Conservation (phyloP, 2,329 filamentous ascomycete genomes). For the Xylaria sp. region DNA sequence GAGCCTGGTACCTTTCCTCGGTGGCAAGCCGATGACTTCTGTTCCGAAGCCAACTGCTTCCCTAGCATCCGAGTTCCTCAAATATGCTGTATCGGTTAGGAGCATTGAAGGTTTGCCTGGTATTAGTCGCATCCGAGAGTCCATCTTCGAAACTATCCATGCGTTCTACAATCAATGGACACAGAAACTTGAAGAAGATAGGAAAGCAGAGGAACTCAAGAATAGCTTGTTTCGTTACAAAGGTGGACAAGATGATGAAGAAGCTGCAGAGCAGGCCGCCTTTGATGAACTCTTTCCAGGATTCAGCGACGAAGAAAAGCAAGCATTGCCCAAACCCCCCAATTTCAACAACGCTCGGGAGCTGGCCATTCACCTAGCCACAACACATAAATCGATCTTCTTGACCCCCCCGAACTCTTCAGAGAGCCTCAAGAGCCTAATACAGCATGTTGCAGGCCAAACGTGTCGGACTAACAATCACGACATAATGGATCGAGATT, state of each 20-base stretch:
- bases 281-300: conserved; percentile 85
- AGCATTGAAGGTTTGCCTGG: conserved; percentile 60
- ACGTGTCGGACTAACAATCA: conserved; percentile 50
- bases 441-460: conserved; percentile 57
- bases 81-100: conserved; percentile 57
- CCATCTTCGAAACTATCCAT: conserved; percentile 74
- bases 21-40: conserved; percentile 54
- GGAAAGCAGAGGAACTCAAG: conserved; percentile 77
- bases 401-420: conserved; percentile 55
- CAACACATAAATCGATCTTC: conserved; percentile 68
- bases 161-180: conserved; percentile 84
- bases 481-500: conserved; percentile 58
- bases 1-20: conserved; percentile 65
- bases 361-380: conserved; percentile 69
- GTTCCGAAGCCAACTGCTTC: conserved; percentile 42
- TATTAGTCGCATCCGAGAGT: conserved; percentile 59
- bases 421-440: conserved; percentile 58
- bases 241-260: conserved; percentile 79
- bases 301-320: conserved; percentile 66
- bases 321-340: conserved; percentile 46
- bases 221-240: conserved; percentile 85
- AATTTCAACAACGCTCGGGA: conserved; percentile 59
- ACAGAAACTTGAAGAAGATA: conserved; percentile 78
- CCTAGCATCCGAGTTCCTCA: conserved; percentile 62
- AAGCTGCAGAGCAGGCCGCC: conserved; percentile 78